Conservation (phyloP, 2,329 filamentous ascomycete species). For the Pseudocercospora crystallina region DNA sequence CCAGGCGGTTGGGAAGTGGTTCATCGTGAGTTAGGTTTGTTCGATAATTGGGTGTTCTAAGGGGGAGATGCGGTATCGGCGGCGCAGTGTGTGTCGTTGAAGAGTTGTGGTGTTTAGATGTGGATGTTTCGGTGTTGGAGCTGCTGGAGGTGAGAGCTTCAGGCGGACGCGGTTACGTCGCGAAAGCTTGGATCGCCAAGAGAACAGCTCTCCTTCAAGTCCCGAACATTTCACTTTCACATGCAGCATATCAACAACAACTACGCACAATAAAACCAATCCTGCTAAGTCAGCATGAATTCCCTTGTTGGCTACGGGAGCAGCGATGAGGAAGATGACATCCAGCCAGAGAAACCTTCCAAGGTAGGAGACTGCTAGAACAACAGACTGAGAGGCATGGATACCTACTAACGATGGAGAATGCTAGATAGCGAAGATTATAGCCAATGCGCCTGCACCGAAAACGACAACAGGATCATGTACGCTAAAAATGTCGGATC, state of each 20-base stretch:
- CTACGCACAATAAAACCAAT: not conserved
- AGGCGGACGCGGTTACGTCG: slow-evolving; percentile 9
- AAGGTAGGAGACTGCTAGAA: slow-evolving; percentile 41
- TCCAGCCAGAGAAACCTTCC: slow-evolving; percentile 29
- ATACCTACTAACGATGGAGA: slow-evolving; percentile 48
- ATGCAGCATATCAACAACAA: slow-evolving; percentile 1
- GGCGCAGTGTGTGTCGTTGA: not conserved
- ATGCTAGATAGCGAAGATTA: slow-evolving; percentile 31
- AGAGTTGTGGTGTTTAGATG: slow-evolving; percentile 9
- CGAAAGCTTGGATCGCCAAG: not conserved
- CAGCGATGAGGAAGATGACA: slow-evolving; percentile 46
- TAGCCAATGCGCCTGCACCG: slow-evolving; percentile 8
- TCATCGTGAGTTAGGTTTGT: slow-evolving; percentile 51
- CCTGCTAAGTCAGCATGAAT: slow-evolving; percentile 28
- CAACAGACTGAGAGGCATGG: slow-evolving; percentile 32
- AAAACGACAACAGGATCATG: not conserved
- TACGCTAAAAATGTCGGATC: too few species aligned
- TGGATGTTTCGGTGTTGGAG: not conserved
- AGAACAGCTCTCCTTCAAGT: slow-evolving; percentile 1
- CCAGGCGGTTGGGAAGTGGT: slow-evolving; percentile 66
- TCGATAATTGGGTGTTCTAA: not conserved
- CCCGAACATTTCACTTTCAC: not conserved
- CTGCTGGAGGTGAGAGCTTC: slow-evolving; percentile 8
- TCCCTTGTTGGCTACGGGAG: slow-evolving; percentile 47
- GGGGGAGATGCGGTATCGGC: not conserved